Evolutionary conservation across 768 basidiomycete species (phyloP), one percentile per base, ranked within the genome.

Genomic region (Gautieria morchelliformis): DNA sequence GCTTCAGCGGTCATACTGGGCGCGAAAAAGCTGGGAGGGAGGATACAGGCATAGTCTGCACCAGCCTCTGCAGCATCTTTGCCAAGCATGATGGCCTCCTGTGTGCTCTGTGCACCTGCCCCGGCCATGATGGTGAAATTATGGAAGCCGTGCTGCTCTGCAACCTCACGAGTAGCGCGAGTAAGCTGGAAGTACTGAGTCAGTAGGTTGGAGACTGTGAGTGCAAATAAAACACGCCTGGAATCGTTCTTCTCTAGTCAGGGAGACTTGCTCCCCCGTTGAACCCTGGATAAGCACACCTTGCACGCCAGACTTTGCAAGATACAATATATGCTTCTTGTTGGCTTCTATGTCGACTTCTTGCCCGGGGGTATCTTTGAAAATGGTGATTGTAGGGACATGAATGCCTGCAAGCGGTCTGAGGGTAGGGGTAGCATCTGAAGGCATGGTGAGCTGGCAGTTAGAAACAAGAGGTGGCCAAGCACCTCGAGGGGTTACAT

Each of bases 31-130:
- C 89, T 88, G 30, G 90, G 87, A 65, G 83, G 75, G 66, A 95
- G 93, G 60, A 90, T 87, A 63, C 95, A 90, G 39, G 78, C 80
- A 63, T 82, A 89, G 69, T 95, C 92, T 5, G 94, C 93, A 24
- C 94, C 93, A 22, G 87, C 87, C n/a, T 74, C 76, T 14, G 89
- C 91, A 17, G 92, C 92, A 67, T 88, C 84, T 37, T 78, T 78
- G 59, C 80, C 80, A 22, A 94, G 73, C 58, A 84, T 75, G 47
- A 95, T 74, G 39, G 90, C 89, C 67, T 89, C 91, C 52, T 87
- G 79, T 10, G 90, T 92, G 69, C 88, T 89, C 40, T 83, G 84
- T 12, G 82, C 83, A 5, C 92, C 90, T n/a, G 90, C 90, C 45
- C 93, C 93, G 53, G 81, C 84, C 63, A 93, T 82, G 54, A 92